Evolutionary conservation across 1,284 basidiomycete genomes (phyloP).

Genomic region (Albatrellus sp.): DNA sequence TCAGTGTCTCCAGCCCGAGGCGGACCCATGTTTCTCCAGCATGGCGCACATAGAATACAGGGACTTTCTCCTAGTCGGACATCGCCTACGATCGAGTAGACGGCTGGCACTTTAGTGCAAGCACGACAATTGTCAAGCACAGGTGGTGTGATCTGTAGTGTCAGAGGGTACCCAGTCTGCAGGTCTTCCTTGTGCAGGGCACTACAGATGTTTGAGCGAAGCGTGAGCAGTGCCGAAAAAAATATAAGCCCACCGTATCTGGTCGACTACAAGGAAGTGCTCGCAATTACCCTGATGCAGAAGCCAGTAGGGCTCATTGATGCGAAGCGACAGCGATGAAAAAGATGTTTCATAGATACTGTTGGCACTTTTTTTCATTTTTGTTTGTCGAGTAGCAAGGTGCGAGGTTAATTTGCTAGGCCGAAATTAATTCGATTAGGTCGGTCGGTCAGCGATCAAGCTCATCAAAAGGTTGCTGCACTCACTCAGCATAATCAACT

Average conservation of each 20-base stretch:
- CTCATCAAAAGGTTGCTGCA: background rate
- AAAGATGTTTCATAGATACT: conserved; percentile 37
- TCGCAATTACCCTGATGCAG: conserved; percentile 73
- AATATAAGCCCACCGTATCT: conserved; percentile 43
- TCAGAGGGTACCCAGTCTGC: conserved; percentile 47
- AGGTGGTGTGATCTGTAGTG: conserved; percentile 48
- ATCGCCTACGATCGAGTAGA: conserved; percentile 54
- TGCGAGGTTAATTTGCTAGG: conserved; percentile 40
- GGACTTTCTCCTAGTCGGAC: conserved; percentile 65
- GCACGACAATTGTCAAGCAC: conserved; percentile 50
- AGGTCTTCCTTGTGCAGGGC: conserved; percentile 45
- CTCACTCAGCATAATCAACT: conserved; percentile 50
- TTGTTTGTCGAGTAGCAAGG: conserved; percentile 18
- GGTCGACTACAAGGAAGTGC: conserved; percentile 62
- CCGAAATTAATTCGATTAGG: conserved; percentile 3
- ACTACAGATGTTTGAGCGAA: conserved; percentile 22
- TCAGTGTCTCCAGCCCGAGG: conserved; percentile 24
- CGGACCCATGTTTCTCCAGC: conserved; percentile 59
- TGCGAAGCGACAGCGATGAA: conserved; percentile 38
- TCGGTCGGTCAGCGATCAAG: background rate
- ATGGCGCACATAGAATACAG: conserved; percentile 54
- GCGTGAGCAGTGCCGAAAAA: conserved; percentile 1
- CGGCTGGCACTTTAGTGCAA: conserved; percentile 58
- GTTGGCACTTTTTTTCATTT: conserved; percentile 31
- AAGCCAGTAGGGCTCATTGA: conserved; percentile 71